Conservation (phyloP, 805 yeast genomes). For the Wickerhamomyces tratensis region DNA sequence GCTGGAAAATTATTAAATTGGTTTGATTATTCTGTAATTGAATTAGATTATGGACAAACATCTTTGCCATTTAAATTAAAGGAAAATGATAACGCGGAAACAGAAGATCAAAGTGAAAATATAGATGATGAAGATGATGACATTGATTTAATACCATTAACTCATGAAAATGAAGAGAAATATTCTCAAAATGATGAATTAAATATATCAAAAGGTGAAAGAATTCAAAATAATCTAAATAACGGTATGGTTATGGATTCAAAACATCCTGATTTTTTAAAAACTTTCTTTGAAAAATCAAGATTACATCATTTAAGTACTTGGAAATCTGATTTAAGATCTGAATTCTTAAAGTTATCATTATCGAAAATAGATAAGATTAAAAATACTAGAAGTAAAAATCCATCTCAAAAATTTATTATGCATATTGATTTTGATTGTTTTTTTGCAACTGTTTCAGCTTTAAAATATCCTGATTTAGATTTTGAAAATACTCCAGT, state of each 20-base stretch:
- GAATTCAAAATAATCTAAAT: too few species aligned
- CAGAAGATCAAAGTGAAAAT: background rate
- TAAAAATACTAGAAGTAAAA: conserved; percentile 4
- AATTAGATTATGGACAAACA: conserved; percentile 45
- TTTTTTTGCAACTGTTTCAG: conserved; percentile 83
- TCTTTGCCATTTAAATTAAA: conserved; percentile 20
- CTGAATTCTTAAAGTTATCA: conserved; percentile 45
- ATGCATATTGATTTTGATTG: conserved; percentile 91
- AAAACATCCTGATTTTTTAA: conserved; percentile 66
- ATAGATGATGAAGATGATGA: conserved; percentile 6
- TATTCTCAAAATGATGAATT: conserved; percentile 1
- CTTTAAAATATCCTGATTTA: conserved; percentile 43
- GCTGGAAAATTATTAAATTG: conserved; percentile 46
- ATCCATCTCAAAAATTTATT: conserved; percentile 24
- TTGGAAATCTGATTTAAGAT: conserved; percentile 72
- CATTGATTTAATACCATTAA: conserved; percentile 3
- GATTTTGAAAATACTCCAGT: conserved; percentile 42
- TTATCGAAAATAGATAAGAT: conserved; percentile 13
- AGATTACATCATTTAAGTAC: conserved; percentile 81
- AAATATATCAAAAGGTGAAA: too few species aligned
- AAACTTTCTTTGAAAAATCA: conserved; percentile 67
- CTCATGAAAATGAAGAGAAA: conserved; percentile 4
- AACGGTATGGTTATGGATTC: conserved; percentile 36
- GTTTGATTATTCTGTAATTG: conserved; percentile 52
- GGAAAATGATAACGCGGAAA: conserved; percentile 4